Conservation (phyloP, 129 eudicot species). For the Flaveria ramosissima region DNA sequence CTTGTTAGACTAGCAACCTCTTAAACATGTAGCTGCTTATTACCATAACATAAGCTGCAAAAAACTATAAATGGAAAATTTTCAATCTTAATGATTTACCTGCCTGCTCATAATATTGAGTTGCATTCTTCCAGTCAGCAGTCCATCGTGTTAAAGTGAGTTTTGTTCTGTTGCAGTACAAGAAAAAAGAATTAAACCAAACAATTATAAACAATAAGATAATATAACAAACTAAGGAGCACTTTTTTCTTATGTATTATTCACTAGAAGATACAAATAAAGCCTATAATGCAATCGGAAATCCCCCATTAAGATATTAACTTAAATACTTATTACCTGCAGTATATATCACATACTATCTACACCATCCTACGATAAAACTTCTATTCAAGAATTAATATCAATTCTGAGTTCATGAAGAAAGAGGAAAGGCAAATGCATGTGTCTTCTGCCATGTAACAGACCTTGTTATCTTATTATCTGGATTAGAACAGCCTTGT, state of each 20-base stretch:
- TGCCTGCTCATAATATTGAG: conserved; percentile 87
- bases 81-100: conserved; percentile 48
- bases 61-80: conserved; percentile 1
- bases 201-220: conserved; percentile 13
- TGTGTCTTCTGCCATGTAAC: background rate
- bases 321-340: background rate
- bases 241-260: conserved; percentile 11
- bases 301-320: background rate
- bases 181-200: conserved; percentile 20
- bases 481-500: conserved; percentile 14
- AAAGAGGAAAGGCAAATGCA: background rate
- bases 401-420: conserved; percentile 12
- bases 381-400: background rate
- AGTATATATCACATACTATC: conserved; percentile 13
- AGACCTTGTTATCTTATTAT: conserved; percentile 14
- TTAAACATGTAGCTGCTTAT: conserved; percentile 13
- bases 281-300: conserved; percentile 4
- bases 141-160: conserved; percentile 92
- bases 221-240: background rate
- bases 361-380: conserved; percentile 22
- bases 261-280: conserved; percentile 3
- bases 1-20: conserved; percentile 20
- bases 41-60: conserved; percentile 4
- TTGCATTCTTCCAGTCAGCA: conserved; percentile 93
- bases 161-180: conserved; percentile 56